phyloP scores from a whole-genome alignment of 441 rosid genomes.

The Eutrema salsugineum region DNA sequence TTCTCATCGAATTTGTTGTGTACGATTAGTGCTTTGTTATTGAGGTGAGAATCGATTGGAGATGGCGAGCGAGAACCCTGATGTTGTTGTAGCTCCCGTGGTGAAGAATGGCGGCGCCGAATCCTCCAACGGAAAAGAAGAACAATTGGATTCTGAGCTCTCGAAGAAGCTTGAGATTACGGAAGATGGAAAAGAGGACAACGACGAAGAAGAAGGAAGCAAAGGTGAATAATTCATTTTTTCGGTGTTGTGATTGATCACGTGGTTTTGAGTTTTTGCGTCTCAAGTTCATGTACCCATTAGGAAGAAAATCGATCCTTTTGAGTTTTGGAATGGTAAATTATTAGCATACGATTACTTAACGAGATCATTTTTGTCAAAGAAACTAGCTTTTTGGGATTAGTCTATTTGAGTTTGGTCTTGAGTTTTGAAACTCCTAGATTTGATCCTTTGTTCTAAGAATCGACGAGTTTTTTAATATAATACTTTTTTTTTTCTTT shows the following conservation, averaged over 20 bases:
- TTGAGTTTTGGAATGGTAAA: not conserved
- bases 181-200: conserved; percentile 36
- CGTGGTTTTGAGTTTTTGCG: not conserved
- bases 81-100: conserved; percentile 31
- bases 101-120: conserved; percentile 41
- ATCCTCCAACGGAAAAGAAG: conserved; percentile 26
- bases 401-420: conserved; percentile 8
- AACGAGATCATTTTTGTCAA: not conserved
- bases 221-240: conserved; percentile 41
- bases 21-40: not conserved
- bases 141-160: conserved; percentile 25
- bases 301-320: not conserved
- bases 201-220: conserved; percentile 44
- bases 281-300: not conserved
- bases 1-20: not conserved
- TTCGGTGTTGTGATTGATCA: not conserved
- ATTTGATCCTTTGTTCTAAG: not conserved
- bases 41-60: conserved; percentile 18
- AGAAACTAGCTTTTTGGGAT: conserved; percentile 1
- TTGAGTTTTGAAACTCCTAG: not conserved
- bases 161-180: conserved; percentile 35
- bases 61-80: conserved; percentile 49
- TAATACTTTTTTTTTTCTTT: not conserved
- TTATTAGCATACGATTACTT: not conserved
- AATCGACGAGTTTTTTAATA: conserved; percentile 2